A percentile compares a stretch with the other conserved stretches of the same genome.
Conservation (phyloP, 306 rosid genomes). For the Castanea crenata region DNA sequence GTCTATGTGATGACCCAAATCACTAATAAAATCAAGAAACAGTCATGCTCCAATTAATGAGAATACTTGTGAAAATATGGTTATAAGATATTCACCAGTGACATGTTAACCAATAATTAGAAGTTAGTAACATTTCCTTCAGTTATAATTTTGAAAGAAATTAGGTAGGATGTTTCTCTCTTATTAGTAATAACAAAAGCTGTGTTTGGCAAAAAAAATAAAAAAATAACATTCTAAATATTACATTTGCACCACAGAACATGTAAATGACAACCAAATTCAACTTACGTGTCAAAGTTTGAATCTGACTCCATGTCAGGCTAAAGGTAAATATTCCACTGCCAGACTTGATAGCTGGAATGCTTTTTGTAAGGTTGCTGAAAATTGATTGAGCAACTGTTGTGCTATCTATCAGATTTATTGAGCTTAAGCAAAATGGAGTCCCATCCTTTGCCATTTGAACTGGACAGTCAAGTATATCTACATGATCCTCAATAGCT, state of each 20-base stretch:
- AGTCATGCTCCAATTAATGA: background rate
- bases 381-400: constrained; percentile 44
- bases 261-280: constrained; percentile 24
- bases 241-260: background rate
- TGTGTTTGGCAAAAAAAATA: too few relatives aligned
- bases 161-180: background rate
- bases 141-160: background rate
- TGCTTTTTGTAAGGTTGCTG: constrained; percentile 24
- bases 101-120: background rate
- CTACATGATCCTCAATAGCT: constrained; percentile 74
- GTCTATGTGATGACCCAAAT: background rate
- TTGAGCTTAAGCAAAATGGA: constrained; percentile 72
- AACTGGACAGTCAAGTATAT: constrained; percentile 89
- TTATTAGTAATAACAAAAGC: background rate
- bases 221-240: too few relatives aligned
- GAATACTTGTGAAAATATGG: background rate
- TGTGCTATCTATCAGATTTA: constrained; percentile 77
- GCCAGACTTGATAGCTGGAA: constrained; percentile 52
- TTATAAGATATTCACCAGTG: background rate
- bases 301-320: constrained; percentile 67
- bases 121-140: background rate
- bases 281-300: constrained; percentile 63
- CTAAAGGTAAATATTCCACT: constrained; percentile 71
- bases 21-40: background rate
- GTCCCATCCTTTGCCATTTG: constrained; percentile 83